Evolutionary conservation across 148 eudicot species (phyloP), one percentile per base, ranked within the genome.

Genomic region (Rheum nobile): DNA sequence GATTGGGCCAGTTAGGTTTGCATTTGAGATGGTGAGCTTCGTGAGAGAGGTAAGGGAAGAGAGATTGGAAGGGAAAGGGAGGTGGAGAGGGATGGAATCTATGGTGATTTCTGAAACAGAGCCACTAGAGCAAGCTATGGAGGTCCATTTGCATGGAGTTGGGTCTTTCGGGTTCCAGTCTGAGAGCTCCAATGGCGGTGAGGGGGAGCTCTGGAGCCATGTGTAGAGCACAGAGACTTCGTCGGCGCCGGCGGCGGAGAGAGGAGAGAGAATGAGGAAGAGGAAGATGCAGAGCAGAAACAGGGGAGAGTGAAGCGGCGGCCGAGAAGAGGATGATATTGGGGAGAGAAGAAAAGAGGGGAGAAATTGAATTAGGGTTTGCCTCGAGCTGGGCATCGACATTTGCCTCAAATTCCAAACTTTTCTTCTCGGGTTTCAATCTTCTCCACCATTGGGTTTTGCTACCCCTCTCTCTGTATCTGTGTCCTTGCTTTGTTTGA

Each of bases 331-430:
- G 29, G 41, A 63, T 16, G 75, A 48, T 8, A 76, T 71, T 67
- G 74, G 74, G 73, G 16, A 72, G 67, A 67, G 10, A 77, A 16
- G 13, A 29, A 71, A 42, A 42, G 38, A 4, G 17, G 21, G 2
- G 17, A n/a, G 67, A 14, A 10, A 69, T 10, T 22, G 75, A 43
- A 26, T 28, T 19, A 42, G 46, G 19, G 63, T 35, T 73, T 79
- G 86, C 79, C 80, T 85, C 80, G 91, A 84, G 76, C 41, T 78
- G 72, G 38, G 79, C 82, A 86, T 86, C 74, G 79, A 77, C 85
- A 82, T 88, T 79, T 84, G 88, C 88, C 79, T 85, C 83, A 83
- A 82, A 67, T 82, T 83, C 80, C 82, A 85, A 82, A 80, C 80
- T 71, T 79, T 80, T 77, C 52, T 76, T 80, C 82, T 78, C 67